A percentile compares a stretch with the other conserved stretches of the same genome.
Conservation (phyloP, 225 moss, liverwort and hornwort genomes). For the Bryum argenteum region DNA sequence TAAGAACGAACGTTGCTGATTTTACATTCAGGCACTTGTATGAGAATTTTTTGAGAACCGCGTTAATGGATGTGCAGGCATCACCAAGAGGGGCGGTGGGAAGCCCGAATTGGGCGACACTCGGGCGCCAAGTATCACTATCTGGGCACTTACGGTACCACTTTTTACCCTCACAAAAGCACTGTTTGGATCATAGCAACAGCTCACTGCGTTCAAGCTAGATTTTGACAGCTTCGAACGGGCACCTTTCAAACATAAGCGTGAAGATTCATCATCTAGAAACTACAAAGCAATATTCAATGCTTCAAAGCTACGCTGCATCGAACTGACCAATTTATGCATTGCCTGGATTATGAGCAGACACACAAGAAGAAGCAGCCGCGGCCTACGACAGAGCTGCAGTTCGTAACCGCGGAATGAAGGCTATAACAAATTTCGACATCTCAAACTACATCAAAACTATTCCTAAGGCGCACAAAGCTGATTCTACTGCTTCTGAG, state of each 20-base stretch:
- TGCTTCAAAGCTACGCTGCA: conserved; percentile 5
- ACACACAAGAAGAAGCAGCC: conserved; percentile 68
- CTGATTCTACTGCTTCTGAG: conserved; percentile 4
- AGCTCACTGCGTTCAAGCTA: conserved; percentile 3
- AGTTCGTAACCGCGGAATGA: conserved; percentile 44
- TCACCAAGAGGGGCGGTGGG: conserved; percentile 70
- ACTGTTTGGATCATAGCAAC: not conserved
- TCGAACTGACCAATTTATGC: conserved; percentile 8
- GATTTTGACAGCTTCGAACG: not conserved
- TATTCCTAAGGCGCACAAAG: not conserved
- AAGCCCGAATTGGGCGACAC: conserved; percentile 65
- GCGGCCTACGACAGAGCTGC: conserved; percentile 64
- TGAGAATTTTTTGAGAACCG: conserved; percentile 7
- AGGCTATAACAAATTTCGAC: conserved; percentile 60
- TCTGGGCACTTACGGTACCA: conserved; percentile 61
- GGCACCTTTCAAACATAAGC: not conserved
- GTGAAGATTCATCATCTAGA: not conserved
- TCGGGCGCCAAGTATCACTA: conserved; percentile 67
- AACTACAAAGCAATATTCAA: conserved; percentile 12
- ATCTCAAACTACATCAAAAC: conserved; percentile 49
- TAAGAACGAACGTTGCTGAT: not conserved
- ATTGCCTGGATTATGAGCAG: conserved; percentile 32
- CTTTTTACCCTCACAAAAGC: conserved; percentile 14
- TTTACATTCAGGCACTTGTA: conserved; percentile 5
- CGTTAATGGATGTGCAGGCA: conserved; percentile 39